Evolutionary conservation across 495 filamentous ascomycete genomes (phyloP), one percentile per base, ranked within the genome.

Genomic region (Niebla homalea): DNA sequence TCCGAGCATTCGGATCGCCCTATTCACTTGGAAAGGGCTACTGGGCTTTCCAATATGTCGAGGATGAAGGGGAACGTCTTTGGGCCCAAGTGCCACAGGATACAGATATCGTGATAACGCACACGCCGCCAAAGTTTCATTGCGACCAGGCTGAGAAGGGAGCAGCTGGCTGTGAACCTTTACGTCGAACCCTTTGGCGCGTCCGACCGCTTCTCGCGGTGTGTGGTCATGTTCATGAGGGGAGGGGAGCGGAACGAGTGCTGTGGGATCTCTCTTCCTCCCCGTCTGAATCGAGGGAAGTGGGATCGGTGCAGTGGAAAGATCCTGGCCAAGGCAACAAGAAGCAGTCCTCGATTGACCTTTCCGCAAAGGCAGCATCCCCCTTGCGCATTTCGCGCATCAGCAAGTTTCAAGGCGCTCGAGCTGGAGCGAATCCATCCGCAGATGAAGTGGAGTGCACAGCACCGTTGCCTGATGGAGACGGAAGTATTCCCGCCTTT

Each of bases 1-100:
- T 92, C 64, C 81, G 74, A 43, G 73, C 89, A 22, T 89, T 89
- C 53, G 85, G 83, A 5, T 89, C 84, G 2, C 87, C 85, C 1
- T 83, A 74, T 53, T 79, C 79, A 22, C 84, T 81, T 2, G 68
- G 67, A 5, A 57, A 67, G n/a, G 76, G 80, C 2, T 66, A 64
- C 12, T 89, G 84, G 84, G 85, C 84, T 0, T 90, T 86, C 57
- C 72, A 76, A 56, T 90, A 90, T 60, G 14, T 8, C 14, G 23
- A 26, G 43, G 10, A 26, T 16, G 7, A 7, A 21, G 19, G 19
- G 6, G 23, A 26, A 16, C 16, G 2, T 16, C 19, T 21, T 6
- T 81, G 74, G 66, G 59, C 60, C 38, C 53, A 62, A 22, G 70
- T 75, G 20, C 71, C 70, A 47, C 53, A 62, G 46, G 67, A 72